phyloP scores from a whole-genome alignment of 768 basidiomycete genomes.

The Nidularia pulvinata region DNA sequence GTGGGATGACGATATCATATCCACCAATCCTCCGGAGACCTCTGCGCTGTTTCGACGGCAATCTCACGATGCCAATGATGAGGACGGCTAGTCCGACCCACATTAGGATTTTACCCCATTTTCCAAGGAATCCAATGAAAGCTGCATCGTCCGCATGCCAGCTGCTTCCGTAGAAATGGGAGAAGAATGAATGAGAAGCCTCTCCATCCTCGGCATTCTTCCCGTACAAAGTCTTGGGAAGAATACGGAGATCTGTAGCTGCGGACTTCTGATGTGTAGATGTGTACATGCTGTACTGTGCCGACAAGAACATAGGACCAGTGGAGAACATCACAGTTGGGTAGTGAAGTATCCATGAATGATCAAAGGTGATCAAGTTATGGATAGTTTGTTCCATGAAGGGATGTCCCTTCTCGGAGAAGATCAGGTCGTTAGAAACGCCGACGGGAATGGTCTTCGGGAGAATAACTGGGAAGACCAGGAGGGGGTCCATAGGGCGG shows the following conservation, averaged over 20 bases:
- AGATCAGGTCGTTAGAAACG: constrained; percentile 97
- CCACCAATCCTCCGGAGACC: constrained; percentile 62
- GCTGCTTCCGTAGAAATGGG: constrained; percentile 97
- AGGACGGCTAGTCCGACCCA: constrained; percentile 79
- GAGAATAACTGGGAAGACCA: constrained; percentile 85
- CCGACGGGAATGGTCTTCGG: constrained; percentile 98
- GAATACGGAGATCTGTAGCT: constrained; percentile 79
- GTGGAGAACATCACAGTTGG: constrained; percentile 99
- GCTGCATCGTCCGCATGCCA: constrained; percentile 99
- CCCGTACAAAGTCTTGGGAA: constrained; percentile 97
- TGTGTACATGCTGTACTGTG: constrained; percentile 88
- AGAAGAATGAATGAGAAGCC: constrained; percentile 91
- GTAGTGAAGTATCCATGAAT: constrained; percentile 94
- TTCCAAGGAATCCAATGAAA: constrained; percentile 92
- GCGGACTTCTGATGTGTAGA: constrained; percentile 65
- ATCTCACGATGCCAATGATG: constrained; percentile 63
- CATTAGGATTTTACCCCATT: constrained; percentile 89
- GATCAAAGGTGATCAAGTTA: constrained; percentile 89
- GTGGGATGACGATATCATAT: constrained; percentile 80
- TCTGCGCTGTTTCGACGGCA: constrained; percentile 61
- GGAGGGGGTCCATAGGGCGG: constrained; percentile 82
- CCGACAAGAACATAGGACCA: constrained; percentile 98
- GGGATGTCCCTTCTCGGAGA: constrained; percentile 80
- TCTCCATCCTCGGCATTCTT: constrained; percentile 88
- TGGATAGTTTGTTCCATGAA: constrained; percentile 95